Percentiles rank a stretch among this genome's conserved stretches.
Evolutionary conservation across 352 stramenopile genomes (phyloP).

Genomic region (Globisporangium parvum): DNA sequence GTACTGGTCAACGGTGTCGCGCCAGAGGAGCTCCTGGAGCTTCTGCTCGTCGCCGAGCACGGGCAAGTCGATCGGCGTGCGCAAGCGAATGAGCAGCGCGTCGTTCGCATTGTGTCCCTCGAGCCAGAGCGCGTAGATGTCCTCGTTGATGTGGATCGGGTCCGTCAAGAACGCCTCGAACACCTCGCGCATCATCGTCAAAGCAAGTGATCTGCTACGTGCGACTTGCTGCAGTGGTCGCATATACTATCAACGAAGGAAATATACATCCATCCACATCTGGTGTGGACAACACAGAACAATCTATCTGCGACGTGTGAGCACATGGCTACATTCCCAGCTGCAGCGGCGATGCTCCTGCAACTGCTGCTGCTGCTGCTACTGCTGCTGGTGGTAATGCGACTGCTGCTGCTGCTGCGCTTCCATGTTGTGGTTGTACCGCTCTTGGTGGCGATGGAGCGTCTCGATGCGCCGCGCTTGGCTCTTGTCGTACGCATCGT

Average conservation of each 20-base stretch:
- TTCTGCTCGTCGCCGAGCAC: conserved; percentile 43
- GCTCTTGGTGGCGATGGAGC: conserved; percentile 31
- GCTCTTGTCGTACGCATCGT: conserved; percentile 18
- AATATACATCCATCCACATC: not conserved
- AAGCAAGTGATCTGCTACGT: not conserved
- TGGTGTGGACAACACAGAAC: not conserved
- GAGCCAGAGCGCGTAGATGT: conserved; percentile 77
- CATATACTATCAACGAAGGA: not conserved
- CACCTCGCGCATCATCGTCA: conserved; percentile 59
- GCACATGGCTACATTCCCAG: not conserved
- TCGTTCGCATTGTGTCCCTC: conserved; percentile 59
- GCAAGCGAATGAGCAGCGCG: conserved; percentile 43
- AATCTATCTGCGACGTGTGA: not conserved
- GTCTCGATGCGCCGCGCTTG: conserved; percentile 35
- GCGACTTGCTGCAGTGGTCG: not conserved
- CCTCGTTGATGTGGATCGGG: conserved; percentile 71
- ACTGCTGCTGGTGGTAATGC: not conserved
- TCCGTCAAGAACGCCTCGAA: conserved; percentile 81
- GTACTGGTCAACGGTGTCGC: conserved; percentile 81
- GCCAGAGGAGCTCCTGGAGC: conserved; percentile 67
- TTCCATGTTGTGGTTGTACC: conserved; percentile 32
- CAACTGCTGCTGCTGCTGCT: conserved; percentile 5
- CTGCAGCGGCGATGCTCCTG: not conserved
- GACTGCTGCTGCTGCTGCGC: conserved; percentile 12
- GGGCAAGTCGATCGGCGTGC: conserved; percentile 37